A percentile compares a stretch with the other conserved stretches of the same genome.
Conservation (phyloP, 1,284 basidiomycete species). For the Ganoderma lucidum region DNA sequence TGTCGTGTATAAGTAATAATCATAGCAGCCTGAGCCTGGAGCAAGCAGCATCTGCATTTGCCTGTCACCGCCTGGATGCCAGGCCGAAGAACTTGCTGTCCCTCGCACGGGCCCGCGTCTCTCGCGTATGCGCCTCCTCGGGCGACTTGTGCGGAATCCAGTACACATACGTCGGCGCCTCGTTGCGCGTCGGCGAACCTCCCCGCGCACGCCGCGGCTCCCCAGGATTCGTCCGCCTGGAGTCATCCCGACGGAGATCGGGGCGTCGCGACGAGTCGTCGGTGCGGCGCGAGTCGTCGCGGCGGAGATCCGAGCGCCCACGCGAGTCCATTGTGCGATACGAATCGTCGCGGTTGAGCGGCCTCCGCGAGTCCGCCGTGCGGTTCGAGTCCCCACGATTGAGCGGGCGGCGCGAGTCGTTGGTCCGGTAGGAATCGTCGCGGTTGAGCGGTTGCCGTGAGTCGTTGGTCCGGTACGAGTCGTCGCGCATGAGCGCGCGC, state of each 20-base stretch:
- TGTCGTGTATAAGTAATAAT: slow-evolving; percentile 32
- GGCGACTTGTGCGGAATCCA: slow-evolving; percentile 46
- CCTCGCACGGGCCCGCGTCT: slow-evolving; percentile 34
- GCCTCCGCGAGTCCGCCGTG: slow-evolving; percentile 20
- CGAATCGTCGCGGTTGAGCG: slow-evolving; percentile 27
- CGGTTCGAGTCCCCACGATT: slow-evolving; percentile 25
- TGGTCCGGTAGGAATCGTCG: slow-evolving; percentile 20
- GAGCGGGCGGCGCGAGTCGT: slow-evolving; percentile 17
- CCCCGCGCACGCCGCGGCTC: slow-evolving; percentile 29
- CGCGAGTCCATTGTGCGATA: slow-evolving; percentile 23
- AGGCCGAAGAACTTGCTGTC: slow-evolving; percentile 50
- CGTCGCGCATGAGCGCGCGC: slow-evolving; percentile 32
- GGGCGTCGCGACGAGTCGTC: slow-evolving; percentile 19
- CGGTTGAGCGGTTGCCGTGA: slow-evolving; percentile 13
- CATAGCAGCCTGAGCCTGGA: slow-evolving; percentile 17
- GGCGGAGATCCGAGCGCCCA: slow-evolving; percentile 23
- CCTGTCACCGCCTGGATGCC: slow-evolving; percentile 55
- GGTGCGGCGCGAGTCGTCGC: slow-evolving; percentile 29
- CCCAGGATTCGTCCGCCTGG: slow-evolving; percentile 24
- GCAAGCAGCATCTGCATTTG: not conserved
- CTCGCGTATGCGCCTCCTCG: slow-evolving; percentile 43
- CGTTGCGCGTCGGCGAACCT: slow-evolving; percentile 40
- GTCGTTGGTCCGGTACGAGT: slow-evolving; percentile 30
- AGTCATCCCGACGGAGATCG: slow-evolving; percentile 28
- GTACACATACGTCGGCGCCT: slow-evolving; percentile 46